phyloP scores from a whole-genome alignment of 164 flowering plant species.

The Liriodendron chinense region DNA sequence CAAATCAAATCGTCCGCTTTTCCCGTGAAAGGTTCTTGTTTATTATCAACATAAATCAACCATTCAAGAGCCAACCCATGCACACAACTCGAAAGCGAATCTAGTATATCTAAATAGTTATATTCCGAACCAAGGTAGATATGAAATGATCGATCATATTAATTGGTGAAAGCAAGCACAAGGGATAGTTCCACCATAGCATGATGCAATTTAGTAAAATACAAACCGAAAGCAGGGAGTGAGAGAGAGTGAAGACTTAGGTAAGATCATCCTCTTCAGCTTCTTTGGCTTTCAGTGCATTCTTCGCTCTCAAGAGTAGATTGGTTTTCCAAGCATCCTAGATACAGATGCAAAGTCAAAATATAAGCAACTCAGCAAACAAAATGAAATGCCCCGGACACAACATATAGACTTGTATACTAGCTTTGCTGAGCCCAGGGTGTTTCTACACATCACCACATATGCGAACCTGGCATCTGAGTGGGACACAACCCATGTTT shows the following conservation, averaged over 20 bases:
- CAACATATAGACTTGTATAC: neutral
- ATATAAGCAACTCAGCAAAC: neutral
- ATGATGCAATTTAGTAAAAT: neutral
- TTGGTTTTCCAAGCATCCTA: slow-evolving; percentile 85
- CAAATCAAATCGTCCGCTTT: too few species aligned
- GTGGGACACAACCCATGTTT: neutral
- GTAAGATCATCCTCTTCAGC: slow-evolving; percentile 76
- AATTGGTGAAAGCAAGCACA: neutral
- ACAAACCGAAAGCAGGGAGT: neutral
- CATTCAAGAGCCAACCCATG: too few species aligned
- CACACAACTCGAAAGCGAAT: too few species aligned
- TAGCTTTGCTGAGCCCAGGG: neutral
- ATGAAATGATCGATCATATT: neutral
- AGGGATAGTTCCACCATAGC: neutral
- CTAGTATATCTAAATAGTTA: neutral
- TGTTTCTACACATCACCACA: neutral
- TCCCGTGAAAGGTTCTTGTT: too few species aligned
- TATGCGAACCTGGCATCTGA: too few species aligned
- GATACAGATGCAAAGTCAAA: neutral
- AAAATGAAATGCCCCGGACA: neutral
- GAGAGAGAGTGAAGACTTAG: slow-evolving; percentile 19
- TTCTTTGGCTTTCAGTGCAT: slow-evolving; percentile 59
- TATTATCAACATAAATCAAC: too few species aligned
- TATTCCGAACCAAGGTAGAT: neutral
- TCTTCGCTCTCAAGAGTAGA: slow-evolving; percentile 71